Evolutionary conservation across 352 stramenopile species (phyloP), one percentile per base, ranked within the genome.

Genomic region (Phytopythium litorale): DNA sequence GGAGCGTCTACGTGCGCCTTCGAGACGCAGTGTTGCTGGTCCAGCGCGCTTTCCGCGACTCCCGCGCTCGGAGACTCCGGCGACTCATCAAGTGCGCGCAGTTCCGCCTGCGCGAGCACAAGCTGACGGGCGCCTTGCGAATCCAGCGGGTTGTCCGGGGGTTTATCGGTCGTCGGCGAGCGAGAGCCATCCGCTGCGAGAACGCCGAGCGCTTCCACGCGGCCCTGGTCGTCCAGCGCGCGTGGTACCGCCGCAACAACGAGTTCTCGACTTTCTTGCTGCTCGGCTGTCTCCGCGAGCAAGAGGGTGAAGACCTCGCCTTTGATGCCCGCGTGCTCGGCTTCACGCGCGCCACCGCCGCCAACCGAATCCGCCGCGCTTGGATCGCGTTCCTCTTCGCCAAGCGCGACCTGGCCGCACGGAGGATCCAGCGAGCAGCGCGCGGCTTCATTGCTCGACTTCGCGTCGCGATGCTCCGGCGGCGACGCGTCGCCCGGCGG

Each of bases 191-290:
- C 16, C 71, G 69, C 7, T 49, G 54, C 2, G 46, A 74, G 32
- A 57, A 68, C 9, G 72, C 82, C 2, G 68, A 81, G 16, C 68
- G 75, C 45, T 87, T 89, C 62, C 72, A 80, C 37, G 82, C 86
- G 4, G 84, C 84, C 3, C 60, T 95, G 4, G 64, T 88, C 1
- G 76, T 93, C 8, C 86, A 95, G 51, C 80, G 86, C 25, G 79
- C 72, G 13, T 95, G 86, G 86, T 95, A 95, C 54, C 80, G 62
- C 13, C 80, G 77, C 35, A 92, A 91, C 57, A 89, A 90, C 62
- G 87, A 95, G 50, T 92, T 80, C 73, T 92, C 83, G 19, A 94
- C 84, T 21, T 94, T 94, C 58, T 57, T 95, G 16, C 61, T 95
- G 16, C 76, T 95, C 8, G 84, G 84, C 5, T 94, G 84, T 67